phyloP scores from a whole-genome alignment of 164 flowering plant genomes.

The Dillenia turbinata region DNA sequence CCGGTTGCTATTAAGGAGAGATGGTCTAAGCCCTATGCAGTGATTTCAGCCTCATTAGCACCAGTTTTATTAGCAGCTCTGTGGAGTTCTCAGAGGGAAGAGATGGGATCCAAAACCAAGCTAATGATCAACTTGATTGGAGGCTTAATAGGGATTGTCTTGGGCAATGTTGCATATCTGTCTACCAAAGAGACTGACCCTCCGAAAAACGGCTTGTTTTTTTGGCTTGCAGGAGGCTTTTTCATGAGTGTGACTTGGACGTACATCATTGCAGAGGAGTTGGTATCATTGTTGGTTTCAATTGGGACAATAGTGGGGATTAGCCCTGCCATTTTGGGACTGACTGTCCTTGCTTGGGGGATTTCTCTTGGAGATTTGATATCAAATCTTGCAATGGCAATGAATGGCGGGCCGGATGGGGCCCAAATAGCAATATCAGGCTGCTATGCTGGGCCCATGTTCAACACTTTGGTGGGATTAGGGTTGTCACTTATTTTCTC shows the following conservation, averaged over 20 bases:
- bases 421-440: conserved; percentile 62
- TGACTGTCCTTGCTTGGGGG: conserved; percentile 82
- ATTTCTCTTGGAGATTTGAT: conserved; percentile 68
- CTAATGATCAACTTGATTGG: conserved; percentile 17
- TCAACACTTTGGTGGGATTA: conserved; percentile 60
- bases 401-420: conserved; percentile 50
- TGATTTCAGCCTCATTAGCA: conserved; percentile 34
- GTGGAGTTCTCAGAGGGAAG: conserved; percentile 19
- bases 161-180: conserved; percentile 34
- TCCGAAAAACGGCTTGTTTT: conserved; percentile 34
- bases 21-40: conserved; percentile 54
- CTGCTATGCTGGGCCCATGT: conserved; percentile 75
- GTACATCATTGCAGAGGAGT: conserved; percentile 43
- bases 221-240: conserved; percentile 49
- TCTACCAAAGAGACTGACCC: conserved; percentile 26
- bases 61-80: conserved; percentile 40
- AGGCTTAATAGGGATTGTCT: conserved; percentile 21
- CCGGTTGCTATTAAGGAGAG: conserved; percentile 40
- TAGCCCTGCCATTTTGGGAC: conserved; percentile 53
- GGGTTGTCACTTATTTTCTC: conserved; percentile 50
- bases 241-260: conserved; percentile 59
- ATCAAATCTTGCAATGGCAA: conserved; percentile 49
- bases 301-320: conserved; percentile 43
- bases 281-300: conserved; percentile 45
- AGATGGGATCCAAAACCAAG: conserved; percentile 11